Evolutionary conservation across 306 rosid genomes (phyloP).

Genomic region (Biancaea sappan): DNA sequence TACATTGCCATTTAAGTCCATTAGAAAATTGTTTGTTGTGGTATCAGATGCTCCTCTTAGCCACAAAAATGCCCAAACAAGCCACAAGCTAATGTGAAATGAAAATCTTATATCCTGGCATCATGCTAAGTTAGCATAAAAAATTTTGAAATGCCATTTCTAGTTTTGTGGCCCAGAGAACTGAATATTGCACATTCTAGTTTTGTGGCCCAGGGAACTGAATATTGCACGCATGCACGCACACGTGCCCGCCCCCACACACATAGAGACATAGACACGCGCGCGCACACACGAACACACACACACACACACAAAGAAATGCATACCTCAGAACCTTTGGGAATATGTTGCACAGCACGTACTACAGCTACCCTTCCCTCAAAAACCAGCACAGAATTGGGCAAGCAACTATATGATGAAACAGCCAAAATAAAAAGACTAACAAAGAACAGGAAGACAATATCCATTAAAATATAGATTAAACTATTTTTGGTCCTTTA

Average conservation of each 20-base stretch:
- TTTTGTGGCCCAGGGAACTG: no score
- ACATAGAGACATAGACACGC: no score
- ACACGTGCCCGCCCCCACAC: no score
- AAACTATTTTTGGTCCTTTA: no score
- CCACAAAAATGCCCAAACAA: neutral
- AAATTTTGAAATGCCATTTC: conserved; percentile 23
- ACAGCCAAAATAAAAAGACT: conserved; percentile 39
- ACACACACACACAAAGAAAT: neutral
- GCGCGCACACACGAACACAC: no score
- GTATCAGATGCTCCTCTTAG: neutral
- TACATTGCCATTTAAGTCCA: neutral
- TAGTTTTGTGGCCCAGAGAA: conserved; percentile 22
- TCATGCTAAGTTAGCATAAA: conserved; percentile 12
- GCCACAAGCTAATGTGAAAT: neutral
- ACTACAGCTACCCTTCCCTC: conserved; percentile 80
- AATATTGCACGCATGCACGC: no score
- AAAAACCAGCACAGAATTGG: conserved; percentile 83
- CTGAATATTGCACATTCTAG: conserved; percentile 7
- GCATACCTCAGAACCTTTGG: conserved; percentile 75
- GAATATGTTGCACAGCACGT: conserved; percentile 76
- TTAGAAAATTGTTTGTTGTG: neutral
- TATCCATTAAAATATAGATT: conserved; percentile 18
- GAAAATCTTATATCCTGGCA: conserved; percentile 4
- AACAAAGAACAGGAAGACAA: conserved; percentile 26
- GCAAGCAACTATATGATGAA: conserved; percentile 61